Evolutionary conservation across 2,329 filamentous ascomycete species (phyloP), one percentile per base, ranked within the genome.

Genomic region (Claviceps lovelessii): DNA sequence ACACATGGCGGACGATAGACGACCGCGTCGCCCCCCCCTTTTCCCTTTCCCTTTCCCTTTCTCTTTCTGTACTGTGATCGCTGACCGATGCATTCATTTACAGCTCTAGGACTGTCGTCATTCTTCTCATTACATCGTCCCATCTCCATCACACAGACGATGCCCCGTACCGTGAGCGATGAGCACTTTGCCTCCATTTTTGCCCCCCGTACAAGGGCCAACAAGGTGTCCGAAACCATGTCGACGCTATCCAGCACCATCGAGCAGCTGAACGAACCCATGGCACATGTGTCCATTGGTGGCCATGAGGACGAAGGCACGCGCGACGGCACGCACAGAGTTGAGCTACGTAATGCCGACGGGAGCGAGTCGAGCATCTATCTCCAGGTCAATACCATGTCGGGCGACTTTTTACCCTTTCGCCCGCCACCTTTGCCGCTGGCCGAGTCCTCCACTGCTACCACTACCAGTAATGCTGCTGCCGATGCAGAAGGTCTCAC

Each of bases 121-220:
- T 97, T 98, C 77, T 97, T 97, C 76, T 94, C 90, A 59, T 85
- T 95, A 61, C 89, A 98, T 72, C 84, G 93, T 58, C 93, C 93
- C 49, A 91, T 98, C 65, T 95, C 89, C 54, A 82, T 96, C 60
- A 90, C 85, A 51, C 84, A 85, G 62, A 84, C 85, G 61, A 84
- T 95, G 65, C 93, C 86, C 55, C 83, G 80, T 62, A 75, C 78
- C 23, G 79, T 90, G 49, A 83, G 80, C 53, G 76, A 85, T 58
- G 85, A 87, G 65, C 78, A 84, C 51, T 96, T 97, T 69, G 84
- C 88, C 58, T 78, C 85, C 64, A 90, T 98, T 65, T 97, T 97
- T 69, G 76, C 83, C 48, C 67, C 73, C 55, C 77, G 75, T 54
- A 69, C 71, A 28, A 76, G 75, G 61, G 64, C 69, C 58, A 73